A percentile compares a stretch with the other conserved stretches of the same genome.
phyloP scores from a whole-genome alignment of 257 asterid genomes.

The Lycium barbarum region DNA sequence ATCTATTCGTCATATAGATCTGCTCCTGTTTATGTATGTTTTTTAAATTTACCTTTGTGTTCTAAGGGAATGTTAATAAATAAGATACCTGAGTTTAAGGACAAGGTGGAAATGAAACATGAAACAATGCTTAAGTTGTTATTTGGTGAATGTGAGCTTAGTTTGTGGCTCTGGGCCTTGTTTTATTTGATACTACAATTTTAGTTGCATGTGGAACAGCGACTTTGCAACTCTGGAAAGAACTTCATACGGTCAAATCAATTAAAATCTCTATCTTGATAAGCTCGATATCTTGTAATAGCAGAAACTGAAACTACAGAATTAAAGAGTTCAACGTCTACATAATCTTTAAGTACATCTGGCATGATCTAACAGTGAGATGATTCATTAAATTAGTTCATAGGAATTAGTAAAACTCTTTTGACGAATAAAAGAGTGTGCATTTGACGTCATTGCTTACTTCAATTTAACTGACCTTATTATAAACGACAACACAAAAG shows the following conservation, averaged over 20 bases:
- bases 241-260: background rate
- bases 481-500: background rate
- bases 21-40: background rate
- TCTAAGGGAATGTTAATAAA: background rate
- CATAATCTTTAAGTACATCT: background rate
- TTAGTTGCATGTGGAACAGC: constrained; percentile 15
- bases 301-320: background rate
- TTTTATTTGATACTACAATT: background rate
- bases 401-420: background rate
- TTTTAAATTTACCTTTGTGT: background rate
- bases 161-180: background rate
- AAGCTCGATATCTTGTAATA: background rate
- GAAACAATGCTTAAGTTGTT: background rate
- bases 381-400: background rate
- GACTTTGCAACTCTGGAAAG: background rate
- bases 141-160: background rate
- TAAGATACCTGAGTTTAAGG: background rate
- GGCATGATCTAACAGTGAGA: background rate
- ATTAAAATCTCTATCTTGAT: constrained; percentile 1
- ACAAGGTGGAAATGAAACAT: background rate
- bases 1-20: background rate
- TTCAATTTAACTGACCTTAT: constrained; percentile 15
- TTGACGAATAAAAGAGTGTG: background rate
- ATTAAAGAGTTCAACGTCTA: background rate
- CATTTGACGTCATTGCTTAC: constrained; percentile 20